A percentile compares a stretch with the other conserved stretches of the same genome.
phyloP scores from a whole-genome alignment of 2,329 filamentous ascomycete genomes.

The Allantophomopsis cytisporea region DNA sequence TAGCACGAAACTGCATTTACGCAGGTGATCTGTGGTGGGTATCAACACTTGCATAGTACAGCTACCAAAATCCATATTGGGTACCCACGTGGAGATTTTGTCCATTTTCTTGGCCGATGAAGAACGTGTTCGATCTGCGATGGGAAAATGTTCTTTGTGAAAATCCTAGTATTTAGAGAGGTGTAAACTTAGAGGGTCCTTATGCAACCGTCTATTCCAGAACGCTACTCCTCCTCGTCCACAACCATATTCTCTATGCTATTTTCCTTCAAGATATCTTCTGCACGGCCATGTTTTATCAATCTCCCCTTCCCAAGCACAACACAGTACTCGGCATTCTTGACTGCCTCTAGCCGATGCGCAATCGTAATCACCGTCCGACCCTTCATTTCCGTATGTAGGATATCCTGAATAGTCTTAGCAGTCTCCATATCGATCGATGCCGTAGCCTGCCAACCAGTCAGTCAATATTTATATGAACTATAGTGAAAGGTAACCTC shows the following conservation, averaged over 20 bases:
- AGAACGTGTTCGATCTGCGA: too few relatives aligned
- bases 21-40: too few relatives aligned
- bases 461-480: neutral
- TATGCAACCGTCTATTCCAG: too few relatives aligned
- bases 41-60: too few relatives aligned
- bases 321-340: conserved; percentile 33
- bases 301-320: conserved; percentile 13
- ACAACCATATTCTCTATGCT: neutral
- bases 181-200: too few relatives aligned
- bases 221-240: neutral
- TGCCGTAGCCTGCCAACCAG: conserved; percentile 33
- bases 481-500: neutral
- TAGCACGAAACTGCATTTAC: too few relatives aligned
- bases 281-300: neutral
- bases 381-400: conserved; percentile 39
- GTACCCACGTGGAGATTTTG: too few relatives aligned
- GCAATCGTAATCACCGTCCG: conserved; percentile 54
- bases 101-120: too few relatives aligned
- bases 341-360: conserved; percentile 48
- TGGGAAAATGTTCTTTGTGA: too few relatives aligned
- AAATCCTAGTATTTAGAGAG: too few relatives aligned
- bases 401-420: conserved; percentile 34
- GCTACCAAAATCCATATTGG: too few relatives aligned
- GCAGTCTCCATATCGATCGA: conserved; percentile 51
- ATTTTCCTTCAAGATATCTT: neutral